Base-by-base conservation (phyloP, 2,329 filamentous ascomycete genomes). In the Clonostachys byssicola region DNA sequence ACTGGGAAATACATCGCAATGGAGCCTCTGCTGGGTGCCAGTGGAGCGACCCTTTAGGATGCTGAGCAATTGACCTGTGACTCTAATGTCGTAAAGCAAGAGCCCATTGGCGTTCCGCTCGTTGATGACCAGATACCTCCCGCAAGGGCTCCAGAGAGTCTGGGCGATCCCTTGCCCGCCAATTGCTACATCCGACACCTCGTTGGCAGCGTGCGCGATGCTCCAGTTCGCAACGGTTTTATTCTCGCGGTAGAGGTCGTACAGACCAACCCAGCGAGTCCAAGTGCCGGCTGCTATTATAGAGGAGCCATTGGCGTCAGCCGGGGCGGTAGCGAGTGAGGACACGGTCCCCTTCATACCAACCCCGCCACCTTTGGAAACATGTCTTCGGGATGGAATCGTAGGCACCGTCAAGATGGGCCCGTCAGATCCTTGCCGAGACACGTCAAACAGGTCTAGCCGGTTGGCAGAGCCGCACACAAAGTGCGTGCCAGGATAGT, bases 321-420 rank as follows among this genome's bases (percentile, higher is more conserved):
- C 51, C 0, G 67, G 68, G 46, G 77, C 77, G 3, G 71, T 61
- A n/a, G 73, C 67, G 0, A 86, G 65, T 1, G 80, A 70, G 1
- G 81, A 78, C 0, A 85, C 73, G 20, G 73, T 77, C 6, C 83
- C 82, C 48, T 81, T 80, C 75, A 86, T 84, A 41, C 82, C 82
- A 8, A 85, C 74, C 36, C 81, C 80, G 48, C 75, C 74, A 34
- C 81, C 80, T 60, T 83, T 84, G 48, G 75, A 68, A 20, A 79
- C 69, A 59, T 82, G 78, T 4, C 78, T 68, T 46, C 77, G 75
- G 2, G 79, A 82, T 0, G 81, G 81, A 45, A 84, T 84, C 4
- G 82, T 86, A 47, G 78, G 74, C 50, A 86, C 66, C 7, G 73
- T 73, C 13, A 75, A 57, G 0, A 81, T 39, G 1, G 82, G 81